A percentile compares a stretch with the other conserved stretches of the same genome.
These are phyloP conservation scores for Bruguiera gymnorhiza DNA, from an alignment of 345 rosid genomes.

Conservation along the genomic window DNA sequence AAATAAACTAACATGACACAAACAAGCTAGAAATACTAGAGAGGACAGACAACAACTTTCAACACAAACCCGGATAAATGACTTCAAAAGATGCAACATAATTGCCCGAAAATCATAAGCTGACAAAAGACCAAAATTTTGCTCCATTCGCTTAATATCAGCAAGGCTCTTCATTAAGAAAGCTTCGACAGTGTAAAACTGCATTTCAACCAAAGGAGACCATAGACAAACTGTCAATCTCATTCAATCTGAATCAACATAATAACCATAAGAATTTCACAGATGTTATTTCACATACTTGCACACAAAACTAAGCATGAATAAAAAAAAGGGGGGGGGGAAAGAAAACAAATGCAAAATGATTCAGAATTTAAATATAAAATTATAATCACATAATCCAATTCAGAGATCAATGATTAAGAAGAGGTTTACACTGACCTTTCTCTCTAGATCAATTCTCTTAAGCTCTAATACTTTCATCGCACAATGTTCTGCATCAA, in stretches of 20 bases:
- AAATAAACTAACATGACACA: background rate
- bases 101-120: conserved; percentile 4
- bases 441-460: background rate
- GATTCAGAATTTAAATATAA: background rate
- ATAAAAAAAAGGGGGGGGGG: too few relatives aligned
- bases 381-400: background rate
- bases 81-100: conserved; percentile 4
- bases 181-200: background rate
- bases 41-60: background rate
- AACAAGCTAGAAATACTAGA: background rate
- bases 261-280: too few relatives aligned
- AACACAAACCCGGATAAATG: conserved; percentile 5
- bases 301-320: too few relatives aligned
- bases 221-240: background rate
- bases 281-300: too few relatives aligned
- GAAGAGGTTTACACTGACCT: too few relatives aligned
- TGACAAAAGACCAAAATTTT: background rate
- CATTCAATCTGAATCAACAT: background rate
- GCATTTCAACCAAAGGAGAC: background rate
- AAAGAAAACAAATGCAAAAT: too few relatives aligned
- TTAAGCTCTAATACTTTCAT: background rate
- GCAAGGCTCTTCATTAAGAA: background rate
- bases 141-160: background rate
- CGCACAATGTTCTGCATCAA: background rate
- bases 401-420: background rate